Evolutionary conservation across 1,284 basidiomycete genomes (phyloP).

Genomic region (Phenoliferia sp.): DNA sequence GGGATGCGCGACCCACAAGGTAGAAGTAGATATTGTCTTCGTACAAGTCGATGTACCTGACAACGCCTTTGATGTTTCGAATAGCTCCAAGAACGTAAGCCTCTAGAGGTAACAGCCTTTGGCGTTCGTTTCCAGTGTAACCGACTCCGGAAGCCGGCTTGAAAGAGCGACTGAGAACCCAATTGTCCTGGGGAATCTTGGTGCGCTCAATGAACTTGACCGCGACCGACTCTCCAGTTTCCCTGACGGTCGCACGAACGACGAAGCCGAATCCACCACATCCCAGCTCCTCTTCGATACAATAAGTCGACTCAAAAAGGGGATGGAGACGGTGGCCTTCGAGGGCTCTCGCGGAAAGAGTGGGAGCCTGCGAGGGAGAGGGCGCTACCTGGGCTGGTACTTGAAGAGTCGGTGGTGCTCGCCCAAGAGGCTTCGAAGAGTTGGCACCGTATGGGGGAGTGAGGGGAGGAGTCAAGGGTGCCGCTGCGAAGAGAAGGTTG

Average conservation of each 20-base stretch:
- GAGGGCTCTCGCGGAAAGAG: slow-evolving; percentile 18
- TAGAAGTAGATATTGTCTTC: slow-evolving; percentile 81
- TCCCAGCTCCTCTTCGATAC: slow-evolving; percentile 67
- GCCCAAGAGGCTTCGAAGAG: background rate
- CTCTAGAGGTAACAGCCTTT: slow-evolving; percentile 64
- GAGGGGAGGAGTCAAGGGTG: slow-evolving; percentile 28
- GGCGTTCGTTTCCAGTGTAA: slow-evolving; percentile 18
- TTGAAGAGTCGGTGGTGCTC: background rate
- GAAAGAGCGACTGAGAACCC: slow-evolving; percentile 27
- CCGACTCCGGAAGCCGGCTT: background rate
- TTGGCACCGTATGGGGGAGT: slow-evolving; percentile 15
- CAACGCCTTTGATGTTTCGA: slow-evolving; percentile 66
- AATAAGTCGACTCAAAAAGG: slow-evolving; percentile 62
- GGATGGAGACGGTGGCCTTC: slow-evolving; percentile 57
- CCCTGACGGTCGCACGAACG: slow-evolving; percentile 39
- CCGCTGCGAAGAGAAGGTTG: background rate
- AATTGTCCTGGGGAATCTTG: slow-evolving; percentile 26
- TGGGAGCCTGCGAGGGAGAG: slow-evolving; percentile 7
- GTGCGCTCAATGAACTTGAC: slow-evolving; percentile 85
- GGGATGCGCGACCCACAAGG: slow-evolving; percentile 54
- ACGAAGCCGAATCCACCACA: slow-evolving; percentile 91
- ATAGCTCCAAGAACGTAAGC: slow-evolving; percentile 69
- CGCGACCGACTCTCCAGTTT: slow-evolving; percentile 64
- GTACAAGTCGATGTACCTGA: slow-evolving; percentile 74
- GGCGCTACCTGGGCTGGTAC: background rate